Base-by-base conservation (phyloP, 768 basidiomycete genomes). In the Roridomyces roridus region DNA sequence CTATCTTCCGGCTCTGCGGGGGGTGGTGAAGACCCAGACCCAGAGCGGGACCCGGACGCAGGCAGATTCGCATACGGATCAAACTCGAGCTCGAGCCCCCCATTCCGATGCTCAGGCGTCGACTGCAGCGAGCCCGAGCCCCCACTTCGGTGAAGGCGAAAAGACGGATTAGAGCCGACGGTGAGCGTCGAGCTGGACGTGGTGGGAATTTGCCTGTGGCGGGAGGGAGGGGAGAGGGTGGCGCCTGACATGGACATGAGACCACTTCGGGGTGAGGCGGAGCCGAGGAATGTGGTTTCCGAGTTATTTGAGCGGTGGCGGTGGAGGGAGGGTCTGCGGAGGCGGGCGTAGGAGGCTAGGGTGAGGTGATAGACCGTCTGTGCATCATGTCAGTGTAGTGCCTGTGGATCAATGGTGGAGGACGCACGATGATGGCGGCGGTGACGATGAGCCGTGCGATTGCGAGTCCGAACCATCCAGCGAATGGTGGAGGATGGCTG, bases 361-460 rank as follows among this genome's bases (percentile, higher is more conserved):
- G 69, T 31, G 42, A 71, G 50, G 60, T 69, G 68, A 52, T 74
- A 74, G 7, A 64, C 46, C 29, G 67, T 58, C 72, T 76, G 64
- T 20, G 45, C 15, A 9, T 58, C 35, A 41, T 49, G 15, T 50
- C 17, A 62, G 21, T 35, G 47, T 39, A 51, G n/a, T 50, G 12
- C 48, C 20, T 12, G 25, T 28, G 47, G 26, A 34, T 15, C 2
- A 15, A 34, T 34, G 29, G 20, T 17, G 11, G 36, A 20, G 41
- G 46, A 79, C 88, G 69, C 65, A 91, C 89, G 50, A 84, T 68
- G 45, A 86, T 62, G 24, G 72, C 56, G 36, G 75, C 55, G 2
- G 89, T 90, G 21, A 89, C 44, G 10, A 78, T 64, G 28, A 89
- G 68, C 36, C 90, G 84, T 45, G 84, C 51, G 43, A 80, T 61